A percentile compares a stretch with the other conserved stretches of the same genome.
Conservation (phyloP, 306 rosid species). For the Spatholobus suberectus region DNA sequence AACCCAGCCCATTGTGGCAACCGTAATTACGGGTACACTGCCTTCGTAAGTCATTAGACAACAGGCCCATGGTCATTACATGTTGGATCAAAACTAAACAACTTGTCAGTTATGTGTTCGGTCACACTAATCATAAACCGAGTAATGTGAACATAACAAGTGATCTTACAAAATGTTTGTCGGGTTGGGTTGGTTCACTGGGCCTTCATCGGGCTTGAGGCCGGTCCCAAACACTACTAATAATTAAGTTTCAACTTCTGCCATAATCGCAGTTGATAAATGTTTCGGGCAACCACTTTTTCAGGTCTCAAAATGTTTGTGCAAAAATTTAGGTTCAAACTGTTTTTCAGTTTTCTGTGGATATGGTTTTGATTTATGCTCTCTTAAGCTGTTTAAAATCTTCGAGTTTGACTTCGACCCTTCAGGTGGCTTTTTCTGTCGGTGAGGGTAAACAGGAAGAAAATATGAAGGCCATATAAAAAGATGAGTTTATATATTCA, state of each 20-base stretch:
- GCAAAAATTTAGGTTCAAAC: background rate
- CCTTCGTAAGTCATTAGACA: background rate
- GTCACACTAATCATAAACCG: background rate
- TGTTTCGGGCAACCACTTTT: background rate
- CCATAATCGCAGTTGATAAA: background rate
- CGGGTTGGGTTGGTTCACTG: too few species aligned
- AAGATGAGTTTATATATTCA: background rate
- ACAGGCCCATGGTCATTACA: background rate
- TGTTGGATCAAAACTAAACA: background rate
- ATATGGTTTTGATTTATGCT: background rate
- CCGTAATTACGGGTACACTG: background rate
- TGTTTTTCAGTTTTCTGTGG: background rate
- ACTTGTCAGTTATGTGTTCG: background rate
- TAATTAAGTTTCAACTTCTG: too few species aligned
- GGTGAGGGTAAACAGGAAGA: background rate
- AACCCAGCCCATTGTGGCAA: background rate
- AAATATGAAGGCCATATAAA: background rate
- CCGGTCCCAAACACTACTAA: too few species aligned
- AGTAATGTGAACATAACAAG: background rate
- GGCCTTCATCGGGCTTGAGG: too few species aligned
- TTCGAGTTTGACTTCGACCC: background rate
- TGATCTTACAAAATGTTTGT: too few species aligned
- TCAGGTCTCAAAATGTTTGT: background rate
- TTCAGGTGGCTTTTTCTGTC: background rate
- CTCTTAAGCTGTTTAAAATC: background rate